Evolutionary conservation across 805 yeast genomes (phyloP).

Genomic region (Myxozyma kluyveri): DNA sequence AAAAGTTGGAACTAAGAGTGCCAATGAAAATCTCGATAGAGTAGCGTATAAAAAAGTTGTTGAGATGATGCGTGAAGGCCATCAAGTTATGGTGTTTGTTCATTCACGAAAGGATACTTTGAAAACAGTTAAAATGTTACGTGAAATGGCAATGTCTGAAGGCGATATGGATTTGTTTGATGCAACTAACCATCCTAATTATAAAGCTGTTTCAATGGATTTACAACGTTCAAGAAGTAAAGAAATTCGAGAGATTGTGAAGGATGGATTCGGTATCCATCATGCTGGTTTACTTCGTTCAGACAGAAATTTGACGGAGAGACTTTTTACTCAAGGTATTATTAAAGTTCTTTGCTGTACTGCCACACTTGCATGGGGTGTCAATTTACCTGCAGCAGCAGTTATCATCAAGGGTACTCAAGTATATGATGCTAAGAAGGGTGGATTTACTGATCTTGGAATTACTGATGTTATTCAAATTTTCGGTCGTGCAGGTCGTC

Average conservation of each 20-base stretch:
- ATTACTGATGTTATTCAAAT: conserved; percentile 96
- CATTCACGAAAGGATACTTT: conserved; percentile 93
- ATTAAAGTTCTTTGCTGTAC: conserved; percentile 91
- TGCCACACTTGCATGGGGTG: conserved; percentile 99
- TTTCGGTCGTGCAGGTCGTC: conserved; percentile 99
- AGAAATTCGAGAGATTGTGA: conserved; percentile 78
- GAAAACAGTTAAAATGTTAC: conserved; percentile 72
- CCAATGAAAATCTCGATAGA: conserved; percentile 55
- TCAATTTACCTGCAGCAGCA: conserved; percentile 95
- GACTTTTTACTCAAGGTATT: conserved; percentile 79
- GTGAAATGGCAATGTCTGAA: conserved; percentile 61
- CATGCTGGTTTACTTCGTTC: conserved; percentile 96
- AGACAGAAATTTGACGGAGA: conserved; percentile 86
- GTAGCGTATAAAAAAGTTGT: conserved; percentile 73
- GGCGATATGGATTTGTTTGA: conserved; percentile 53
- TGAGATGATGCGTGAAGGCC: conserved; percentile 51
- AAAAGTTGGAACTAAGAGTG: conserved; percentile 71
- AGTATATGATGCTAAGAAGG: conserved; percentile 88
- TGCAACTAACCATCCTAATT: conserved; percentile 41
- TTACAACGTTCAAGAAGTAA: conserved; percentile 65
- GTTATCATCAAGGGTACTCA: conserved; percentile 96
- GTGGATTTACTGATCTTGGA: conserved; percentile 91
- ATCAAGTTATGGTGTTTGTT: conserved; percentile 95
- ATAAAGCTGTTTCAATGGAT: conserved; percentile 52
- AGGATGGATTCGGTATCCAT: conserved; percentile 84